phyloP scores from a whole-genome alignment of 768 basidiomycete genomes.

The Boletus subcaerulescens region DNA sequence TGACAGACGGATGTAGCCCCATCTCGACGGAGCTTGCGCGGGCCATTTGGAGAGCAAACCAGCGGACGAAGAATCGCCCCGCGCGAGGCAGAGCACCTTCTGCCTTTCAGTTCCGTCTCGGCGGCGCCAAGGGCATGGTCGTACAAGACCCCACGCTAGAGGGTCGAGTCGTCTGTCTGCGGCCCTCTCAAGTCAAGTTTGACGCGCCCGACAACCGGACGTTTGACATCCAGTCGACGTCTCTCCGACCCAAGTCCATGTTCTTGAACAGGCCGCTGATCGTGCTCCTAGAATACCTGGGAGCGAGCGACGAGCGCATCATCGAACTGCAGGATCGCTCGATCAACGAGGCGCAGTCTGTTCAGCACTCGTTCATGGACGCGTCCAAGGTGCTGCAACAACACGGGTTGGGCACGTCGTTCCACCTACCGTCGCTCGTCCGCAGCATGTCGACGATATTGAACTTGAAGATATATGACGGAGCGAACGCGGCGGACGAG shows the following conservation, averaged over 20 bases:
- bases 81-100: conserved; percentile 32
- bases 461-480: conserved; percentile 23
- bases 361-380: conserved; percentile 32
- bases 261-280: conserved; percentile 50
- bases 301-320: conserved; percentile 34
- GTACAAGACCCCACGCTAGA: conserved; percentile 38
- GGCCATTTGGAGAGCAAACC: conserved; percentile 37
- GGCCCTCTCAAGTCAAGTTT: conserved; percentile 51
- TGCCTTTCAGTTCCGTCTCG: conserved; percentile 43
- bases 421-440: conserved; percentile 43
- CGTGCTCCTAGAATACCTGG: conserved; percentile 45
- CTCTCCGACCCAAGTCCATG: conserved; percentile 40
- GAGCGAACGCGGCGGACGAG: not conserved
- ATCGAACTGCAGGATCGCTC: conserved; percentile 37
- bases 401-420: conserved; percentile 46
- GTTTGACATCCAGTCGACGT: conserved; percentile 49
- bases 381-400: conserved; percentile 40
- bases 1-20: conserved; percentile 53
- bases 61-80: conserved; percentile 23
- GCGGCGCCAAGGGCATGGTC: conserved; percentile 50
- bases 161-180: conserved; percentile 37
- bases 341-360: conserved; percentile 35
- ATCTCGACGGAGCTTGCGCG: conserved; percentile 39
- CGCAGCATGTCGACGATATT: conserved; percentile 35
- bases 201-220: conserved; percentile 34